Conservation (phyloP, 768 basidiomycete species). For the Leucocoprinus birnbaumii region DNA sequence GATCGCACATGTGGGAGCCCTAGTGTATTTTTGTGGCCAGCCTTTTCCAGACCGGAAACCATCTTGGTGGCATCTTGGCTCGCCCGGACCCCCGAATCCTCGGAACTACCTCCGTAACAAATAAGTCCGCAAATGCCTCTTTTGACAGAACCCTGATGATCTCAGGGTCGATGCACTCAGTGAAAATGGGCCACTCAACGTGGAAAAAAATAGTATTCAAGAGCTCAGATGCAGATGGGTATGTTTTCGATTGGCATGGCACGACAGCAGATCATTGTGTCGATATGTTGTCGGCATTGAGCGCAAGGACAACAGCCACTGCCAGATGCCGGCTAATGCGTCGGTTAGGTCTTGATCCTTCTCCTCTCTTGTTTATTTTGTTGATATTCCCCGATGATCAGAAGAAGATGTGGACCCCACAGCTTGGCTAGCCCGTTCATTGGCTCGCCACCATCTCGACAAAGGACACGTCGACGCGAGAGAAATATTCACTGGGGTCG, state of each 20-base stretch:
- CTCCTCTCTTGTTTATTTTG: background rate
- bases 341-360: background rate
- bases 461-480: background rate
- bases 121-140: conserved; percentile 25
- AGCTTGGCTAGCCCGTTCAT: background rate
- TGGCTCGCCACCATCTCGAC: conserved; percentile 1
- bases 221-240: background rate
- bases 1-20: conserved; percentile 30
- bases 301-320: conserved; percentile 1
- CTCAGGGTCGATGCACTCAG: conserved; percentile 28
- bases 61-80: conserved; percentile 14
- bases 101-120: conserved; percentile 34
- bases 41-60: conserved; percentile 28
- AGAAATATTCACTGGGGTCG: background rate
- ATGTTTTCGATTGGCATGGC: conserved; percentile 2
- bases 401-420: background rate
- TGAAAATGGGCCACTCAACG: conserved; percentile 17
- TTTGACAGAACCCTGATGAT: conserved; percentile 16
- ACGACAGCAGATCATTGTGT: conserved; percentile 3
- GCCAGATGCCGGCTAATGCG: conserved; percentile 5
- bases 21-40: conserved; percentile 27
- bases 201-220: conserved; percentile 6
- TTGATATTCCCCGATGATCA: conserved; percentile 10
- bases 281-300: conserved; percentile 4
- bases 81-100: conserved; percentile 22